phyloP scores from a whole-genome alignment of 352 stramenopile species.

The Phytophthora idaei region DNA sequence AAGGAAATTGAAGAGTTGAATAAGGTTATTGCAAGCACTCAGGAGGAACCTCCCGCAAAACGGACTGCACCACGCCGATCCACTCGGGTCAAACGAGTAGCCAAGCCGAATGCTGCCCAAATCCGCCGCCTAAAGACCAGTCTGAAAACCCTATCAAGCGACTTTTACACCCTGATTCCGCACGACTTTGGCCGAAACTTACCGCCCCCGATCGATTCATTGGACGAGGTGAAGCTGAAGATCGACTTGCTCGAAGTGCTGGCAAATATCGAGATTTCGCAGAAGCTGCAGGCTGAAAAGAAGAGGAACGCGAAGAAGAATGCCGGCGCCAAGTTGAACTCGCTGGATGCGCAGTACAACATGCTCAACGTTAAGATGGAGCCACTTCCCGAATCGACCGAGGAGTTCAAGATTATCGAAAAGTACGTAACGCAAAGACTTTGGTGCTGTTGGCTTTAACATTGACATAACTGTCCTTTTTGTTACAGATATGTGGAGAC shows the following conservation, averaged over 20 bases:
- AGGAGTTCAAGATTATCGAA: conserved; percentile 63
- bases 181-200: conserved; percentile 68
- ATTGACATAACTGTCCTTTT: not conserved
- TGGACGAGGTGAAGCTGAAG: conserved; percentile 71
- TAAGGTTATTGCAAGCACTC: conserved; percentile 18
- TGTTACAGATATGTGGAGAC: conserved; percentile 59
- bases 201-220: conserved; percentile 60
- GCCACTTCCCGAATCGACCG: conserved; percentile 34
- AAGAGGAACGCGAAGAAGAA: conserved; percentile 43
- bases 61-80: conserved; percentile 29
- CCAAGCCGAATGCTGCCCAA: conserved; percentile 34
- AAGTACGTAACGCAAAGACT: conserved; percentile 24
- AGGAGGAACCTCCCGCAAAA: conserved; percentile 6
- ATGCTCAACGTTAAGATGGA: conserved; percentile 64
- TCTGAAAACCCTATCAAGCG: conserved; percentile 61
- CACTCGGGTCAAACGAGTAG: conserved; percentile 29
- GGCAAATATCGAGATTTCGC: conserved; percentile 68
- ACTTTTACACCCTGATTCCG: conserved; percentile 78
- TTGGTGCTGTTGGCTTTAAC: not conserved
- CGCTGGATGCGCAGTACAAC: conserved; percentile 66
- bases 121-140: conserved; percentile 51
- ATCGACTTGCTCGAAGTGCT: conserved; percentile 74
- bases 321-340: conserved; percentile 39
- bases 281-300: conserved; percentile 60
- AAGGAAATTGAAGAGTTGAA: conserved; percentile 50